Conservation (phyloP, 176 grass and related monocot genomes). For the Poa pratensis region DNA sequence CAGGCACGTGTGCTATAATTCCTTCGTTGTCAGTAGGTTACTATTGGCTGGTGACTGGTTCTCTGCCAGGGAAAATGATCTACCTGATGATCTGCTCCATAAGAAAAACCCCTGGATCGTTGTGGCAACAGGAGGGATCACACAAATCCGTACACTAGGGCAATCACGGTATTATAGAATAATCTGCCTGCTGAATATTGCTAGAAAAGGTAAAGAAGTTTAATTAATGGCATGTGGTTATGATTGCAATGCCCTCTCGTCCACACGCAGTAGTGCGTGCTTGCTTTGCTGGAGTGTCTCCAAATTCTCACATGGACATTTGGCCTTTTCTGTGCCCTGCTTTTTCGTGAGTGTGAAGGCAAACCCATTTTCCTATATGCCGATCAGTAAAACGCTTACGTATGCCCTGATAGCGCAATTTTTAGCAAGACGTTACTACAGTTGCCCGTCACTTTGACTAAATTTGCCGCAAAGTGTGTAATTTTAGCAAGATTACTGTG, state of each 20-base stretch:
- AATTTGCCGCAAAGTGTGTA: no score
- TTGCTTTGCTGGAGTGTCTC: constrained; percentile 29
- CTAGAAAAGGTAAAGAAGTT: neutral
- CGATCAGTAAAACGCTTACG: no score
- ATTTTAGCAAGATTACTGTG: neutral
- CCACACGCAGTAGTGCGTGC: constrained; percentile 14
- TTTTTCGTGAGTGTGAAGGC: neutral
- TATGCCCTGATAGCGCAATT: no score
- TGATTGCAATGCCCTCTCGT: constrained; percentile 4
- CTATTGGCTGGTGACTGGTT: constrained; percentile 22
- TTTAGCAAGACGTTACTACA: no score
- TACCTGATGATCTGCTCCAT: constrained; percentile 11
- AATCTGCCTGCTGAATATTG: constrained; percentile 5
- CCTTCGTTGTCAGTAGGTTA: constrained; percentile 13
- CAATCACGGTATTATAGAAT: neutral
- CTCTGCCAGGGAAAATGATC: constrained; percentile 53
- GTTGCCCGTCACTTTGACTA: no score
- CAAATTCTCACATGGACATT: neutral
- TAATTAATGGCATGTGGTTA: constrained; percentile 25
- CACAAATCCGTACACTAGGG: constrained; percentile 31
- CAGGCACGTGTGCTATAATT: neutral
- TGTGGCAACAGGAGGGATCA: constrained; percentile 30
- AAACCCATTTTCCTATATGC: neutral
- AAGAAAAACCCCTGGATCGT: neutral
- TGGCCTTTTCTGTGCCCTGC: neutral